A percentile compares a stretch with the other conserved stretches of the same genome.
Conservation (phyloP, 2,329 filamentous ascomycete species). For the Cercospora brassicicola region DNA sequence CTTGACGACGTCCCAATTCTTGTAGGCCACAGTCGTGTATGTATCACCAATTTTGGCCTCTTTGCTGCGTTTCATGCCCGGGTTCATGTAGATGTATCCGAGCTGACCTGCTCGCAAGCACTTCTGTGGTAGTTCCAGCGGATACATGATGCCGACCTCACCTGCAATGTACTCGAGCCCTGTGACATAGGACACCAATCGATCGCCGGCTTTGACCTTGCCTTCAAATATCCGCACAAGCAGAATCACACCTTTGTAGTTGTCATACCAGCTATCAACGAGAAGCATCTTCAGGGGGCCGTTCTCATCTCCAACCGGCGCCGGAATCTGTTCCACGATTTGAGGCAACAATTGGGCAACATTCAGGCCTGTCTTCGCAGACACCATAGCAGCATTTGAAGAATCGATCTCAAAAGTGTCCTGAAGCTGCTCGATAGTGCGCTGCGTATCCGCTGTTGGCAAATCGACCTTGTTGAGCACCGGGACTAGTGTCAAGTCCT, state of each 20-base stretch:
- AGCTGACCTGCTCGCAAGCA: slow-evolving; percentile 87
- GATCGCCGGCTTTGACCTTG: slow-evolving; percentile 75
- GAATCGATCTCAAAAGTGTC: slow-evolving; percentile 85
- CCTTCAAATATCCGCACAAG: slow-evolving; percentile 92
- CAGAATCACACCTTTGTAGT: slow-evolving; percentile 88
- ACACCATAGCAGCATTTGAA: slow-evolving; percentile 72
- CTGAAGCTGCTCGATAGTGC: slow-evolving; percentile 82
- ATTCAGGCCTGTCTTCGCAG: slow-evolving; percentile 90
- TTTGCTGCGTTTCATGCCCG: slow-evolving; percentile 94
- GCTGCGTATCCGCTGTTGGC: slow-evolving; percentile 79
- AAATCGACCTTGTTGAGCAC: slow-evolving; percentile 98
- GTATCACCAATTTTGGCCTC: slow-evolving; percentile 97
- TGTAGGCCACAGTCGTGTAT: slow-evolving; percentile 77
- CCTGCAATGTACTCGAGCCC: slow-evolving; percentile 88
- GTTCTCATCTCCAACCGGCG: slow-evolving; percentile 69
- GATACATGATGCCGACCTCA: slow-evolving; percentile 96
- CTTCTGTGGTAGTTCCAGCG: slow-evolving; percentile 77
- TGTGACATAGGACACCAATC: slow-evolving; percentile 83
- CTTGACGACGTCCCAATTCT: slow-evolving; percentile 64
- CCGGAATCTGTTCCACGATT: slow-evolving; percentile 81
- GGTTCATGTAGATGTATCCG: slow-evolving; percentile 95
- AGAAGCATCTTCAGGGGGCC: slow-evolving; percentile 80
- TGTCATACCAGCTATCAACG: slow-evolving; percentile 98
- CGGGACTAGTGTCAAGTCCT: slow-evolving; percentile 81
- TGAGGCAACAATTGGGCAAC: slow-evolving; percentile 79